Conservation (phyloP, 257 asterid species). For the Cinchona pubescens region DNA sequence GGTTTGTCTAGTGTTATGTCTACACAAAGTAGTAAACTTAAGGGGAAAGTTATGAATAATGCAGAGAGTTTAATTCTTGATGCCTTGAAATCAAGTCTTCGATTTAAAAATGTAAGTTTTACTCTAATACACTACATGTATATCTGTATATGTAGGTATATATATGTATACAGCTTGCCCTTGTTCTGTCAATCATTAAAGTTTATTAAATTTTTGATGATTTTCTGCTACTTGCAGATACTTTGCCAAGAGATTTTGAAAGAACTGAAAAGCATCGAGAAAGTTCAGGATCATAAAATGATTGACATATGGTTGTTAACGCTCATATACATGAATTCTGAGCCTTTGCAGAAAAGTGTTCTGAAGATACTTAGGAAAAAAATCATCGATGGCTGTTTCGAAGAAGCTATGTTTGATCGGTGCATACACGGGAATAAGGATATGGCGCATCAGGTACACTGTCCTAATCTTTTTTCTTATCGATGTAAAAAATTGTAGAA, state of each 20-base stretch:
- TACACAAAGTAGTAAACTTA: slow-evolving; percentile 51
- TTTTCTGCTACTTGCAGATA: slow-evolving; percentile 33
- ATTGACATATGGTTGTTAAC: slow-evolving; percentile 76
- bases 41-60: slow-evolving; percentile 60
- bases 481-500: background rate
- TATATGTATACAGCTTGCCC: background rate
- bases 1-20: slow-evolving; percentile 44
- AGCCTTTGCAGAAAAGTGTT: slow-evolving; percentile 63
- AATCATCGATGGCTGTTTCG: slow-evolving; percentile 67
- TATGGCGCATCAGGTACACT: slow-evolving; percentile 61
- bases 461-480: slow-evolving; percentile 2
- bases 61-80: slow-evolving; percentile 64
- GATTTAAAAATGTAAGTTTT: slow-evolving; percentile 64
- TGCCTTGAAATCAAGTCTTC: slow-evolving; percentile 73
- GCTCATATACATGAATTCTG: slow-evolving; percentile 56
- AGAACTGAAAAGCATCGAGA: slow-evolving; percentile 67
- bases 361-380: slow-evolving; percentile 75
- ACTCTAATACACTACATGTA: background rate
- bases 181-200: background rate
- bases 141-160: too few species aligned
- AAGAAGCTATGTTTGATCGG: slow-evolving; percentile 61
- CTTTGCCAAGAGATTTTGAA: slow-evolving; percentile 75
- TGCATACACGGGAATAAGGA: slow-evolving; percentile 64
- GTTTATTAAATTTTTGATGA: background rate
- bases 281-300: slow-evolving; percentile 63